Evolutionary conservation across 768 basidiomycete species (phyloP).

Genomic region (Leccinum boreale): DNA sequence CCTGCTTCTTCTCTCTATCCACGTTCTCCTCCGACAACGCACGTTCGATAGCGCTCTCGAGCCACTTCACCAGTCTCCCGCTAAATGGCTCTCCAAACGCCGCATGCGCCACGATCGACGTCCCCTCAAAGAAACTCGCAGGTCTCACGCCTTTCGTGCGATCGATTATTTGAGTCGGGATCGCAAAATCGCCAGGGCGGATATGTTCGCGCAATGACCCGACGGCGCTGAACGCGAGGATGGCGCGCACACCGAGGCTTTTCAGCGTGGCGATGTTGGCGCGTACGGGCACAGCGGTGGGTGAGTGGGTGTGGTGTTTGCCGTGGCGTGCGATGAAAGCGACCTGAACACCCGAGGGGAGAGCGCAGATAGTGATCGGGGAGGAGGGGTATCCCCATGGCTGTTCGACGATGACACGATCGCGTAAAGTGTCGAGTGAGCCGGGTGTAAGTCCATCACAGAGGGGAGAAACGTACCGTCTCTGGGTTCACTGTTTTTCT

Average conservation of each 20-base stretch:
- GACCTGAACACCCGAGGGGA: slow-evolving; percentile 74
- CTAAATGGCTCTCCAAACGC: slow-evolving; percentile 94
- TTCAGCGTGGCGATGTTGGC: slow-evolving; percentile 98
- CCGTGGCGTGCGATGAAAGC: slow-evolving; percentile 96
- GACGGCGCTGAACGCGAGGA: slow-evolving; percentile 94
- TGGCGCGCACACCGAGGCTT: slow-evolving; percentile 80
- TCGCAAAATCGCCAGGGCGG: slow-evolving; percentile 80
- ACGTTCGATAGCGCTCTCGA: slow-evolving; percentile 59
- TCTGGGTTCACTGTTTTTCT: slow-evolving; percentile 77
- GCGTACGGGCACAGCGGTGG: slow-evolving; percentile 76
- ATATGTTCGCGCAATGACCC: slow-evolving; percentile 94
- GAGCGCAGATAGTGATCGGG: slow-evolving; percentile 87
- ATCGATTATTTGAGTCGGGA: slow-evolving; percentile 94
- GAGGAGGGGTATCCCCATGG: slow-evolving; percentile 93
- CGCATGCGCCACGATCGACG: slow-evolving; percentile 83
- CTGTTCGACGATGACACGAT: slow-evolving; percentile 34
- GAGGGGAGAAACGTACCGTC: slow-evolving; percentile 55
- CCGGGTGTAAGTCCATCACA: not conserved
- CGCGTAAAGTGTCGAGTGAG: not conserved
- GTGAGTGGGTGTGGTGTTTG: slow-evolving; percentile 69
- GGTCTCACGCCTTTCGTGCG: slow-evolving; percentile 93
- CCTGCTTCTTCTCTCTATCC: slow-evolving; percentile 41
- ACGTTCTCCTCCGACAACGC: slow-evolving; percentile 42
- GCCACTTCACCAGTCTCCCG: slow-evolving; percentile 56
- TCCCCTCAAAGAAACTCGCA: slow-evolving; percentile 81